phyloP scores from a whole-genome alignment of 2,329 filamentous ascomycete species.

The Sporothrix protearum region DNA sequence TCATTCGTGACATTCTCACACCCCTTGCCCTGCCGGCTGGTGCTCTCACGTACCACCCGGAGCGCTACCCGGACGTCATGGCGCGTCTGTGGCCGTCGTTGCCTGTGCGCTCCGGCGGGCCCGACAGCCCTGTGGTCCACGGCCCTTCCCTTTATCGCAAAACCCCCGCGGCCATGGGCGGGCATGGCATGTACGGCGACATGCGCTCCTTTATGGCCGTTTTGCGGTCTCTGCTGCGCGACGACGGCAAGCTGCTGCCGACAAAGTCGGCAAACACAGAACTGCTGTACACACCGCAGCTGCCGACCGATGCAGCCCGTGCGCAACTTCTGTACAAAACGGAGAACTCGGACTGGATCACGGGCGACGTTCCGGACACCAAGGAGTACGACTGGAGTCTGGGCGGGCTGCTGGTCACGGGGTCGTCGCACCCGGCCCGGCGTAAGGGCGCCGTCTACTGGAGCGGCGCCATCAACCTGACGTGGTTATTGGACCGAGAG shows the following conservation, averaged over 20 bases:
- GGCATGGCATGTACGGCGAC: constrained; percentile 38
- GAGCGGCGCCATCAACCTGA: constrained; percentile 46
- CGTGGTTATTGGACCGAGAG: constrained; percentile 42
- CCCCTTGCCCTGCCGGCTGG: constrained; percentile 27
- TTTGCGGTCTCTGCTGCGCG: constrained; percentile 44
- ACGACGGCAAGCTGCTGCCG: constrained; percentile 47
- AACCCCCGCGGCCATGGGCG: constrained; percentile 31
- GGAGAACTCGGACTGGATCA: constrained; percentile 31
- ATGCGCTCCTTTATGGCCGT: constrained; percentile 45
- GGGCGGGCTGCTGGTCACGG: constrained; percentile 42
- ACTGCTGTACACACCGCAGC: constrained; percentile 47
- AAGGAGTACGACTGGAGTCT: constrained; percentile 42
- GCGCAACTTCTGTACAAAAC: constrained; percentile 32
- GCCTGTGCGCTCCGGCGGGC: constrained; percentile 25
- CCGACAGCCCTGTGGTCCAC: constrained; percentile 24
- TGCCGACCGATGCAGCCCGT: constrained; percentile 33
- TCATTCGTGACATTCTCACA: constrained; percentile 23
- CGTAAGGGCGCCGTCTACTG: constrained; percentile 42
- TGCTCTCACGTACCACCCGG: constrained; percentile 25
- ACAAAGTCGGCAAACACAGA: constrained; percentile 38
- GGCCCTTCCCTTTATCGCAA: constrained; percentile 6
- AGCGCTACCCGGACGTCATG: constrained; percentile 24
- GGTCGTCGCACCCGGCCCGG: constrained; percentile 38
- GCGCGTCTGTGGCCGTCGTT: constrained; percentile 25
- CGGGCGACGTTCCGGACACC: constrained; percentile 35